phyloP scores from a whole-genome alignment of 768 basidiomycete species.

The Chiua virens region DNA sequence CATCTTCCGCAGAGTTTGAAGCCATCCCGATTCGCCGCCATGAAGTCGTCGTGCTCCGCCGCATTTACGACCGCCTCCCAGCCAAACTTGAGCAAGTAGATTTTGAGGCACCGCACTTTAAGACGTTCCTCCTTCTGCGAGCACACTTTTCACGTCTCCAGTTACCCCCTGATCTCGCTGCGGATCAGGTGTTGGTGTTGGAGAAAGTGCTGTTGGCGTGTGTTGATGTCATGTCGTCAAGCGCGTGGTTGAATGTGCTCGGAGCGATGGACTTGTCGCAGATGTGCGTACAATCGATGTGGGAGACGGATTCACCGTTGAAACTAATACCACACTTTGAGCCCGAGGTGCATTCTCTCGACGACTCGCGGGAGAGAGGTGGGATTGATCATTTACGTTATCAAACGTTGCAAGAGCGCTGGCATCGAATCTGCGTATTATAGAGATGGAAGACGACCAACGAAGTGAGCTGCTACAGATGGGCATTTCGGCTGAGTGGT shows the following conservation, averaged over 20 bases:
- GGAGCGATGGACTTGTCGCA: constrained; percentile 98
- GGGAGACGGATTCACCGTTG: constrained; percentile 95
- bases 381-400: constrained; percentile 34
- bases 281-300: constrained; percentile 98
- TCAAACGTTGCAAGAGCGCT: constrained; percentile 81
- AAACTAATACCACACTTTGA: constrained; percentile 98
- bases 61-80: constrained; percentile 94
- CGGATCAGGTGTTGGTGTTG: constrained; percentile 85
- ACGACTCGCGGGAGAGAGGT: not conserved
- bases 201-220: constrained; percentile 93
- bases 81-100: constrained; percentile 86
- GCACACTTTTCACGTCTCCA: constrained; percentile 95
- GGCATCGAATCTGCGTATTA: constrained; percentile 91
- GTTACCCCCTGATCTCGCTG: constrained; percentile 89
- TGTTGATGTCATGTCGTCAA: constrained; percentile 97
- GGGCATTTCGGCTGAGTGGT: constrained; percentile 66
- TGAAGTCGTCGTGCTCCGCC: constrained; percentile 79
- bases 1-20: constrained; percentile 97
- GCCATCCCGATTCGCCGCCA: constrained; percentile 91
- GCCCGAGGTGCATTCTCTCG: constrained; percentile 56
- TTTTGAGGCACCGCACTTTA: constrained; percentile 96
- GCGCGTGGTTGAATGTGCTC: constrained; percentile 90
- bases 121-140: constrained; percentile 94
- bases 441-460: constrained; percentile 96
- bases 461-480: constrained; percentile 81